Conservation (phyloP, 2,329 filamentous ascomycete species). For the Hirsutella minnesotensis region DNA sequence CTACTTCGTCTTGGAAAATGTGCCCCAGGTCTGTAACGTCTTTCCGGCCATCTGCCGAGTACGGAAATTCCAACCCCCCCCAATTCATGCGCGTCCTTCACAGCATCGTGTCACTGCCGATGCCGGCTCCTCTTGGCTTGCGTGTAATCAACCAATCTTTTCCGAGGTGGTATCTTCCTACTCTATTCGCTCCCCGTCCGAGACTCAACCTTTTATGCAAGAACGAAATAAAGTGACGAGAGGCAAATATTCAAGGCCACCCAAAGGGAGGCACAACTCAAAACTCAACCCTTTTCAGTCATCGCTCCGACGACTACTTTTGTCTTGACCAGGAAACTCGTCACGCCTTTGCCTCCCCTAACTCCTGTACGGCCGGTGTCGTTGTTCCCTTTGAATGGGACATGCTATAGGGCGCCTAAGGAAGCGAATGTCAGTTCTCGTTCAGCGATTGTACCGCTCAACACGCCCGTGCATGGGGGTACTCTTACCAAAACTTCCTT, state of each 20-base stretch:
- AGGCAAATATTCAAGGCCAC: too few species aligned
- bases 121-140: too few species aligned
- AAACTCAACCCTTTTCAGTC: too few species aligned
- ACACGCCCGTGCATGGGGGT: not conserved
- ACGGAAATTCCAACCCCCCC: too few species aligned
- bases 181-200: not conserved
- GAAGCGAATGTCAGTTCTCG: not conserved
- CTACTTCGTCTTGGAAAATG: too few species aligned
- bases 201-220: not conserved
- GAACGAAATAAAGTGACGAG: not conserved
- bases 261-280: too few species aligned
- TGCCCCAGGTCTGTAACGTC: too few species aligned
- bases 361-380: slow-evolving; percentile 40
- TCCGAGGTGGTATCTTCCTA: not conserved
- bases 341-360: slow-evolving; percentile 15
- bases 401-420: slow-evolving; percentile 61
- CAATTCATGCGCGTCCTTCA: too few species aligned
- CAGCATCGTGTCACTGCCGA: not conserved
- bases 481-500: slow-evolving; percentile 79
- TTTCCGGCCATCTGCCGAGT: too few species aligned
- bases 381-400: slow-evolving; percentile 50
- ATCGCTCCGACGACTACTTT: too few species aligned
- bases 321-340: too few species aligned
- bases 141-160: not conserved
- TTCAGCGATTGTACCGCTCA: not conserved